These are phyloP conservation scores for Aureobasidium sp. DNA, from an alignment of 2,329 filamentous ascomycete genomes.

Conservation along the genomic window DNA sequence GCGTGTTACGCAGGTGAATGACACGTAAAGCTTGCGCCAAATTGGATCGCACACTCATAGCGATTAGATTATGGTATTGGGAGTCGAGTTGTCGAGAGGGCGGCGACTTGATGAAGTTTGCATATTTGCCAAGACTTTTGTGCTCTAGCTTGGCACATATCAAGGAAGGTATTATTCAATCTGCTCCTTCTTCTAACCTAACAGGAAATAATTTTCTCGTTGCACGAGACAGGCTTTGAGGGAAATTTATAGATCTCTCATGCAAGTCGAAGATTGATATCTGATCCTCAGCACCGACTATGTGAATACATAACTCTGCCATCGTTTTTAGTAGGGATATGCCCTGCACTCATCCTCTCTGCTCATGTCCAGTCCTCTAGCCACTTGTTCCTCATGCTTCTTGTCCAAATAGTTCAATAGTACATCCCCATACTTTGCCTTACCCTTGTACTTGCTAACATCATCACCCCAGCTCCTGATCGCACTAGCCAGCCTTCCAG, in stretches of 20 bases:
- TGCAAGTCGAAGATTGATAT: background rate
- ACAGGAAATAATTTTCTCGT: background rate
- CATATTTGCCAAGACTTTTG: background rate
- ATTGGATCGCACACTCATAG: background rate
- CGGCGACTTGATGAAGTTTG: background rate
- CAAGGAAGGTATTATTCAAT: background rate
- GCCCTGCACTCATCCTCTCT: slow-evolving; percentile 52
- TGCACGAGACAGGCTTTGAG: background rate
- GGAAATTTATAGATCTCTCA: background rate
- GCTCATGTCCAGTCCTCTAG: slow-evolving; percentile 55
- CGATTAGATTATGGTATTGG: background rate
- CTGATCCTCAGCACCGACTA: background rate
- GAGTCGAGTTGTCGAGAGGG: background rate
- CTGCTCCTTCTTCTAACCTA: background rate
- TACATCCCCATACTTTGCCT: slow-evolving; percentile 64
- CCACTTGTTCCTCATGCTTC: slow-evolving; percentile 67
- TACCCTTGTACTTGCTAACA: slow-evolving; percentile 71
- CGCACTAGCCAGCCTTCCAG: slow-evolving; percentile 68
- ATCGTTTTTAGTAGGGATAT: slow-evolving; percentile 51
- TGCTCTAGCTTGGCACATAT: background rate
- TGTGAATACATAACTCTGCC: background rate
- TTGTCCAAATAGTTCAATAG: slow-evolving; percentile 68
- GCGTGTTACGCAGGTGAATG: background rate
- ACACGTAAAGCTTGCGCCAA: background rate
- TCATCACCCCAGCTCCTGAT: slow-evolving; percentile 75